These are phyloP conservation scores for Gloeostereum incarnatum DNA, from an alignment of 768 basidiomycete genomes.

Conservation along the genomic window DNA sequence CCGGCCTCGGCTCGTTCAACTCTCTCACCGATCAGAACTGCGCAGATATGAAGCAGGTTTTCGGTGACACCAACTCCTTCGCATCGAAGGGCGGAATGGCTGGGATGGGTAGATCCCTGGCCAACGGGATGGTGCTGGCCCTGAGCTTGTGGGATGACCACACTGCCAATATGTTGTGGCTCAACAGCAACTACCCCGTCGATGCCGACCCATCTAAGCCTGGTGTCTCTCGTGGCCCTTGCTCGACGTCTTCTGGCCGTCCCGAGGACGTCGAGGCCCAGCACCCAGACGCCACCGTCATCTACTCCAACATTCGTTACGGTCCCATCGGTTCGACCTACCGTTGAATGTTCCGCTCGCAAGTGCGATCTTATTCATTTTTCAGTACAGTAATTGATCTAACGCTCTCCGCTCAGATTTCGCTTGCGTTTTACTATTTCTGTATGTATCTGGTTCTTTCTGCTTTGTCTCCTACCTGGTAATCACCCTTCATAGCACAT, in stretches of 20 bases:
- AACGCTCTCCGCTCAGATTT: too few relatives aligned
- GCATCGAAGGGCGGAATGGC: slow-evolving; percentile 28
- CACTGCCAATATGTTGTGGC: slow-evolving; percentile 19
- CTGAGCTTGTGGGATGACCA: slow-evolving; percentile 23
- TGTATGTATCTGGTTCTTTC: too few relatives aligned
- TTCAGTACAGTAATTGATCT: too few relatives aligned
- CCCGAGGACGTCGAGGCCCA: slow-evolving; percentile 33
- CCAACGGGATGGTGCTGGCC: slow-evolving; percentile 32
- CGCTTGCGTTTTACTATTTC: too few relatives aligned
- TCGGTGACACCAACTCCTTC: slow-evolving; percentile 36
- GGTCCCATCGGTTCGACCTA: slow-evolving; percentile 40
- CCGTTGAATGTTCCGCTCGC: too few relatives aligned
- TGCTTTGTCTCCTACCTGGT: too few relatives aligned
- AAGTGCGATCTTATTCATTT: too few relatives aligned
- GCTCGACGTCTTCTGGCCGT: slow-evolving; percentile 35
- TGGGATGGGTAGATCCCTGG: slow-evolving; percentile 24
- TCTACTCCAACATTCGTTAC: slow-evolving; percentile 46
- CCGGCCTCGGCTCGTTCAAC: slow-evolving; percentile 24
- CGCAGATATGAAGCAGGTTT: slow-evolving; percentile 27
- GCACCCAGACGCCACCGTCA: slow-evolving; percentile 30
- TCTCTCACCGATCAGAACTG: slow-evolving; percentile 30
- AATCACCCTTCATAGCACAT: too few relatives aligned
- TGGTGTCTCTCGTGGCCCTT: slow-evolving; percentile 41
- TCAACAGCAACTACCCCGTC: slow-evolving; percentile 40
- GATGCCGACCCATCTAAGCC: slow-evolving; percentile 20